These are phyloP conservation scores for Aquanectria penicillioides DNA, from an alignment of 2,329 filamentous ascomycete genomes.

Conservation along the genomic window DNA sequence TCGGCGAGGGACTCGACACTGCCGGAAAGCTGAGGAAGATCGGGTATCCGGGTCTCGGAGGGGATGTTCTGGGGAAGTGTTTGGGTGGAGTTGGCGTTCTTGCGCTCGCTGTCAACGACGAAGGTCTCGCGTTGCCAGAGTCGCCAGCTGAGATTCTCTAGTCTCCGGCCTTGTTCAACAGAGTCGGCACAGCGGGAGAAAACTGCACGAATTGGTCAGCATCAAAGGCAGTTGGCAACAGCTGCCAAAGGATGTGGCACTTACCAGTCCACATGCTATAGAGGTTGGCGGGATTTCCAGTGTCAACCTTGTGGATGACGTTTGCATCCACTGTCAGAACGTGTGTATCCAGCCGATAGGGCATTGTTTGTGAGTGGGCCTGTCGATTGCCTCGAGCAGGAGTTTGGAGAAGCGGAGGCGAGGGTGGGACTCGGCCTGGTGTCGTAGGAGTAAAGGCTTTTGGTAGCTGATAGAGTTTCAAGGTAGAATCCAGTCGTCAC, in stretches of 20 bases:
- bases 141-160: constrained; percentile 96
- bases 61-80: constrained; percentile 63
- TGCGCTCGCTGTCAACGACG: constrained; percentile 78
- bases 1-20: constrained; percentile 80
- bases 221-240: constrained; percentile 22
- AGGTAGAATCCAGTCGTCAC: constrained; percentile 27
- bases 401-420: constrained; percentile 25
- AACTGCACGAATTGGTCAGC: constrained; percentile 64
- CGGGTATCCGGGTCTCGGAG: constrained; percentile 54
- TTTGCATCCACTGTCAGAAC: constrained; percentile 92
- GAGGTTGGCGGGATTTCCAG: constrained; percentile 88
- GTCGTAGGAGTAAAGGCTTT: constrained; percentile 12
- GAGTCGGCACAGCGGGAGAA: constrained; percentile 95
- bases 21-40: constrained; percentile 77
- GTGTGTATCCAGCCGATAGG: constrained; percentile 82
- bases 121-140: constrained; percentile 85
- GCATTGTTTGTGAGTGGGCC: constrained; percentile 69
- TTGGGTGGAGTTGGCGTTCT: constrained; percentile 55
- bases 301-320: constrained; percentile 95
- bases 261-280: constrained; percentile 98
- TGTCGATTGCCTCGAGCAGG: constrained; percentile 50
- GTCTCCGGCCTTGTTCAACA: constrained; percentile 88
- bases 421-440: constrained; percentile 24
- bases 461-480: constrained; percentile 21
- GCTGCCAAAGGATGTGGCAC: constrained; percentile 47